A percentile compares a stretch with the other conserved stretches of the same genome.
Conservation (phyloP, 495 filamentous ascomycete species). For the Durotheca rogersii region DNA sequence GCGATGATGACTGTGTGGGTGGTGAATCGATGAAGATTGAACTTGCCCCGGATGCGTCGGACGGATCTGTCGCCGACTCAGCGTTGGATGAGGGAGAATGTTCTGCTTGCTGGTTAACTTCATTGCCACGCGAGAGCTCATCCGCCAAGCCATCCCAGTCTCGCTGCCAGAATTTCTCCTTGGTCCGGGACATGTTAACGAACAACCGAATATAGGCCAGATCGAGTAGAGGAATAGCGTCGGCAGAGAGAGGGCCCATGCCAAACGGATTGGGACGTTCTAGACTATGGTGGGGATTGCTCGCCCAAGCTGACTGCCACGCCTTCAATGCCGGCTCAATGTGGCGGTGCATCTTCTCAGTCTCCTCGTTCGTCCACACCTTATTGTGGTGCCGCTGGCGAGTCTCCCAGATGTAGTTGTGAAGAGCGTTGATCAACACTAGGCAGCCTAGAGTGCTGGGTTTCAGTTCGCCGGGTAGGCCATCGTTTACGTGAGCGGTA, state of each 20-base stretch:
- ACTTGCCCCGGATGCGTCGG: constrained; percentile 49
- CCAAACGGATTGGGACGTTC: constrained; percentile 89
- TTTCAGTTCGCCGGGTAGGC: constrained; percentile 65
- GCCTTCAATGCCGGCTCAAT: constrained; percentile 93
- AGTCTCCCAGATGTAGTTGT: constrained; percentile 99
- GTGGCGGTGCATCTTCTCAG: constrained; percentile 93
- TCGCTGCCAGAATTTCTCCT: constrained; percentile 91
- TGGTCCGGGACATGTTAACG: constrained; percentile 86
- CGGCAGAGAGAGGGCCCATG: constrained; percentile 85
- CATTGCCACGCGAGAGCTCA: constrained; percentile 77
- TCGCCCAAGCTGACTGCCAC: constrained; percentile 93
- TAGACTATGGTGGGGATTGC: constrained; percentile 80
- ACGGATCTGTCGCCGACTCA: constrained; percentile 53
- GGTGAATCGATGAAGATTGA: constrained; percentile 58
- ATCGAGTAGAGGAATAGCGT: constrained; percentile 92
- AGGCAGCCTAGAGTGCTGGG: constrained; percentile 95
- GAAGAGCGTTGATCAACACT: constrained; percentile 89
- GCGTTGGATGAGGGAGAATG: constrained; percentile 57
- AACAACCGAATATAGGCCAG: constrained; percentile 91
- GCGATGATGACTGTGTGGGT: constrained; percentile 54
- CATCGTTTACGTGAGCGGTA: constrained; percentile 44
- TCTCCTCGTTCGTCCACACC: constrained; percentile 88
- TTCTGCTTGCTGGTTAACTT: constrained; percentile 74
- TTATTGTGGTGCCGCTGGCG: constrained; percentile 86
- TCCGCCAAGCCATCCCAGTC: constrained; percentile 93